These are phyloP conservation scores for Fonsecaea pugnacius DNA, from an alignment of 2,329 filamentous ascomycete species.

Conservation along the genomic window DNA sequence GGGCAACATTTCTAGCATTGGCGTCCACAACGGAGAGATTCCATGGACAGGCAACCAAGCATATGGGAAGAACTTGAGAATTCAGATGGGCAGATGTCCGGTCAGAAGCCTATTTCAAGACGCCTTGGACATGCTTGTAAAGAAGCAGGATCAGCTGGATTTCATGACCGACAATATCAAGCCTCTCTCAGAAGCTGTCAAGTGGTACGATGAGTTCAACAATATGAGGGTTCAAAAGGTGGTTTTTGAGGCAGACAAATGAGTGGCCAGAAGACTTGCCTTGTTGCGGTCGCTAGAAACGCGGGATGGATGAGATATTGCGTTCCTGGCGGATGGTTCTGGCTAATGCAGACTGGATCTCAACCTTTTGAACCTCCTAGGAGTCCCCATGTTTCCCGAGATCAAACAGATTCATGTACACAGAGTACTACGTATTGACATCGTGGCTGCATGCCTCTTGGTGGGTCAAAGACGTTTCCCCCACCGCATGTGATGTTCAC, in stretches of 20 bases:
- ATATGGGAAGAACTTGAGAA: conserved; percentile 69
- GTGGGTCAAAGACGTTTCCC: not conserved
- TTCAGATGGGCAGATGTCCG: conserved; percentile 78
- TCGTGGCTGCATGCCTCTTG: conserved; percentile 4
- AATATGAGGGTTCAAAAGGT: conserved; percentile 76
- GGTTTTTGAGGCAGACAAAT: conserved; percentile 61
- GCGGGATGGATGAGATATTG: not conserved
- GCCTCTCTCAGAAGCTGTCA: conserved; percentile 67
- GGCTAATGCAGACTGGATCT: conserved; percentile 17
- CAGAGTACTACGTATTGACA: conserved; percentile 5
- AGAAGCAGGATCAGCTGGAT: conserved; percentile 68
- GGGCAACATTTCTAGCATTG: conserved; percentile 74
- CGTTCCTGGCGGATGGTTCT: not conserved
- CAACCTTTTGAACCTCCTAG: conserved; percentile 4
- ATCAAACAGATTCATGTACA: not conserved
- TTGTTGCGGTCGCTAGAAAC: not conserved
- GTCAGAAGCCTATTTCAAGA: conserved; percentile 70
- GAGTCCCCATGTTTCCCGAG: conserved; percentile 7
- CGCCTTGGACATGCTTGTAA: conserved; percentile 66
- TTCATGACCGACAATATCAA: conserved; percentile 80
- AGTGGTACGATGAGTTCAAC: conserved; percentile 73
- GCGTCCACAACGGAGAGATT: conserved; percentile 75
- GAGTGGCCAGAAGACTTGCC: conserved; percentile 14
- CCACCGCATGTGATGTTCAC: not conserved
- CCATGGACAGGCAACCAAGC: conserved; percentile 68